Percentiles rank a stretch among this genome's conserved stretches.
Conservation (phyloP, 2,329 filamentous ascomycete species). For the Boeremia lycopersici region DNA sequence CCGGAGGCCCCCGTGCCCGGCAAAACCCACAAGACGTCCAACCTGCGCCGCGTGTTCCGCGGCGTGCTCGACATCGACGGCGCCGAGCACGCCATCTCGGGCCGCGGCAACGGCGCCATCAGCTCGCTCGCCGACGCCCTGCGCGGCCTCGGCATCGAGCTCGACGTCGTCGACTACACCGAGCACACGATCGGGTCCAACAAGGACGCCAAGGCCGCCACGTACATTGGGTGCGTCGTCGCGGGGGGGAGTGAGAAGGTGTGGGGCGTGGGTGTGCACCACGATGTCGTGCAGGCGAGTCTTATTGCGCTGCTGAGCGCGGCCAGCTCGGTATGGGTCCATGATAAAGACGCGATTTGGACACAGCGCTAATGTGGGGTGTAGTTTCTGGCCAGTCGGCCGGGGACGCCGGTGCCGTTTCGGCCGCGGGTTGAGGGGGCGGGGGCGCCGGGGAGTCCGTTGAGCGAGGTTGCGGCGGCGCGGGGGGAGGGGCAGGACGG, state of each 20-base stretch:
- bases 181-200: conserved; percentile 89
- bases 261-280: conserved; percentile 91
- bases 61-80: conserved; percentile 85
- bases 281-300: conserved; percentile 89
- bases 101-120: conserved; percentile 87
- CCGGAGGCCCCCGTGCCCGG: conserved; percentile 71
- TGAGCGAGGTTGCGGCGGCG: neutral
- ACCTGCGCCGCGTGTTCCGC: conserved; percentile 80
- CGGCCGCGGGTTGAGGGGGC: conserved; percentile 58
- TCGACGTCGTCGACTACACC: conserved; percentile 94
- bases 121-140: conserved; percentile 86
- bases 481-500: too few species aligned
- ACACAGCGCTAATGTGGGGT: too few species aligned
- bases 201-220: conserved; percentile 86
- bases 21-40: conserved; percentile 76
- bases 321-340: conserved; percentile 75
- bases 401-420: conserved; percentile 70
- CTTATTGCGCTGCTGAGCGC: conserved; percentile 85
- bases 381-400: conserved; percentile 77
- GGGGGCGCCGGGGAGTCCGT: conserved; percentile 50
- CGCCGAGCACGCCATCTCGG: conserved; percentile 76
- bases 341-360: conserved; percentile 1
- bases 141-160: conserved; percentile 75
- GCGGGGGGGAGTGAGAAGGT: conserved; percentile 71
- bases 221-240: conserved; percentile 88